Evolutionary conservation across 2,329 filamentous ascomycete species (phyloP).

Genomic region (Rutstroemia sydowiana): DNA sequence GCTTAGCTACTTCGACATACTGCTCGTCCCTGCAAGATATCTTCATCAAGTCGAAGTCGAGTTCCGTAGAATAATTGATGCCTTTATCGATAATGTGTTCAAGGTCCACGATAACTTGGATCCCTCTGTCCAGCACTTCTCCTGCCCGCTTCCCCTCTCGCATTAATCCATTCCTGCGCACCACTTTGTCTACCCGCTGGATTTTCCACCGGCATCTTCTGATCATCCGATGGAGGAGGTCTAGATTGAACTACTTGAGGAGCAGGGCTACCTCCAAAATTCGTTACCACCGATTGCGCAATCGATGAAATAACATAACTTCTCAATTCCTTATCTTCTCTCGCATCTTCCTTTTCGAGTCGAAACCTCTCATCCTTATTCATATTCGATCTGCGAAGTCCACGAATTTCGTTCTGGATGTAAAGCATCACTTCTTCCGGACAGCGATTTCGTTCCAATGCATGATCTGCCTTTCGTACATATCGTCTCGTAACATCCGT

Average conservation of each 20-base stretch:
- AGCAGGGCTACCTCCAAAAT: conserved; percentile 21
- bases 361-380: conserved; percentile 77
- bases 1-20: too few relatives aligned
- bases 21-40: too few relatives aligned
- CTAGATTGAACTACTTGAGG: conserved; percentile 10
- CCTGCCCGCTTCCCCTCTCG: conserved; percentile 37
- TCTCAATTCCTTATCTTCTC: conserved; percentile 68
- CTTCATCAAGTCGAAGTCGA: too few relatives aligned
- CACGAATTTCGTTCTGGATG: conserved; percentile 86
- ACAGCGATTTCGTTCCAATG: conserved; percentile 68
- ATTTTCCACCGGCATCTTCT: conserved; percentile 54
- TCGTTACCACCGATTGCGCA: conserved; percentile 52
- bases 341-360: conserved; percentile 71
- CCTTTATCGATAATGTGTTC: too few relatives aligned
- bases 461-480: conserved; percentile 64
- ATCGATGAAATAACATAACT: conserved; percentile 68
- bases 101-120: conserved; percentile 35
- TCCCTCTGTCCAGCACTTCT: conserved; percentile 36
- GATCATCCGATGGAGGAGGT: conserved; percentile 39
- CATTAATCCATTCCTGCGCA: conserved; percentile 44
- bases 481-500: conserved; percentile 61
- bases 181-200: conserved; percentile 43
- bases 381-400: conserved; percentile 75
- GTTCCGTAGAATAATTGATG: too few relatives aligned
- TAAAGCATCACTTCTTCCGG: conserved; percentile 86